These are phyloP conservation scores for Takashimella koratensis DNA, from an alignment of 1,284 basidiomycete species.

Conservation along the genomic window DNA sequence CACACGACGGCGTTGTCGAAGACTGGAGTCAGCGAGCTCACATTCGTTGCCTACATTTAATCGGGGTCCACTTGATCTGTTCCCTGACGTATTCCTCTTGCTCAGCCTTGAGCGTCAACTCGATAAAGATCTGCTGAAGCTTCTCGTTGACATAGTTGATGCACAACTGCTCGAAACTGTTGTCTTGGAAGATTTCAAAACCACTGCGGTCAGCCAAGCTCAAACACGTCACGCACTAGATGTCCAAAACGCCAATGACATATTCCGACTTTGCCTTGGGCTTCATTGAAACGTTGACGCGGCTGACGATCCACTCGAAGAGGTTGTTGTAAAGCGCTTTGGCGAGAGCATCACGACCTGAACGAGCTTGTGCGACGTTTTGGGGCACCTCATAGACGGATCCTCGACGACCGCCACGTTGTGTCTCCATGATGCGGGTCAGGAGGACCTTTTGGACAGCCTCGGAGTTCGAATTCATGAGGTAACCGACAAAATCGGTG, in stretches of 20 bases:
- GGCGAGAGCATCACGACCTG: constrained; percentile 86
- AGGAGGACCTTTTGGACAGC: constrained; percentile 84
- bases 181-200: constrained; percentile 97
- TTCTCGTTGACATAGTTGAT: constrained; percentile 99
- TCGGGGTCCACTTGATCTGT: constrained; percentile 99
- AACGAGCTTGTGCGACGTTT: constrained; percentile 84
- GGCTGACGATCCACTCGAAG: constrained; percentile 98
- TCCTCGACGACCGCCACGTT: constrained; percentile 80
- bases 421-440: constrained; percentile 85
- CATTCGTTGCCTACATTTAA: constrained; percentile 62
- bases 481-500: constrained; percentile 92
- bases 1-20: constrained; percentile 70
- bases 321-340: constrained; percentile 99
- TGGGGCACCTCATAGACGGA: constrained; percentile 96
- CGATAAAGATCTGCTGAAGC: constrained; percentile 98
- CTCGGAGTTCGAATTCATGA: constrained; percentile 80
- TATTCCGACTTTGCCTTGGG: constrained; percentile 70
- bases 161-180: constrained; percentile 98
- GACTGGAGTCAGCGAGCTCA: constrained; percentile 34
- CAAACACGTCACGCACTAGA: constrained; percentile 57
- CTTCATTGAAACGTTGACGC: constrained; percentile 95
- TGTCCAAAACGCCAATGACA: constrained; percentile 94
- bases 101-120: constrained; percentile 96
- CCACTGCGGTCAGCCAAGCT: constrained; percentile 48
- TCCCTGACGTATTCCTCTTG: constrained; percentile 97